Base-by-base conservation (phyloP, 2,329 filamentous ascomycete species). In the Onygena corvina region DNA sequence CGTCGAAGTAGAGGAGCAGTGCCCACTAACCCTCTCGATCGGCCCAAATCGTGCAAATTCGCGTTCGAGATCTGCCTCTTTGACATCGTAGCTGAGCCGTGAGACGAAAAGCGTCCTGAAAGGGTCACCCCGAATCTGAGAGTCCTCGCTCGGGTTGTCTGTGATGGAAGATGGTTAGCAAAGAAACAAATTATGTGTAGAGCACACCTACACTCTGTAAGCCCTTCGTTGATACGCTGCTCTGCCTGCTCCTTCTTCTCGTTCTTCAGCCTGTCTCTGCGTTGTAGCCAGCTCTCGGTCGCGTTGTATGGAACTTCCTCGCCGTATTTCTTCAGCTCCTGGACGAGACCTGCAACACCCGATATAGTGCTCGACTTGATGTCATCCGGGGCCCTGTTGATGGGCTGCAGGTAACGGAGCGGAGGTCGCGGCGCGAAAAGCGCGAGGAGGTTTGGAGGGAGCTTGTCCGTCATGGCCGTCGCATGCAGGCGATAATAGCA, bases 101-200 rank as follows among this genome's bases (percentile, higher is more conserved):
- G 86, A 84, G 49, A 96, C 85, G 60, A 98, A 93, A 46, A 98
- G 74, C 11, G 92, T 98, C 70, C 86, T 94, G 74, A 92, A 95
- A 1, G 90, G 84, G 70, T 96, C 89, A 50, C 92, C 90, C 56
- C 88, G 80, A 56, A 94, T 83, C 59, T 95, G 92, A 9, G 84
- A 78, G 61, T 98, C 92, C 31, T 92, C 81, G 20, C 74, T 71
- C 4, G 92, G 90, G 55, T 90, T 85, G 67, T 85, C 89, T 89
- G 56, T 31, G 6, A 31, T 3, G 6, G 20, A n/a, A 16, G 9
- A n/a, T 9, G 31, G 42, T n/a, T n/a, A 46, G 27, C n/a, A 4
- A 1, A 14, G 18, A 25, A 25, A 42, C n/a, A 12, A 7, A 25
- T 27, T 16, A 20, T 42, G 14, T 23, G 14, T 23, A 31, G 42